Base-by-base conservation (phyloP, 2,329 filamentous ascomycete species). In the Pseudogymnoascus destructans region DNA sequence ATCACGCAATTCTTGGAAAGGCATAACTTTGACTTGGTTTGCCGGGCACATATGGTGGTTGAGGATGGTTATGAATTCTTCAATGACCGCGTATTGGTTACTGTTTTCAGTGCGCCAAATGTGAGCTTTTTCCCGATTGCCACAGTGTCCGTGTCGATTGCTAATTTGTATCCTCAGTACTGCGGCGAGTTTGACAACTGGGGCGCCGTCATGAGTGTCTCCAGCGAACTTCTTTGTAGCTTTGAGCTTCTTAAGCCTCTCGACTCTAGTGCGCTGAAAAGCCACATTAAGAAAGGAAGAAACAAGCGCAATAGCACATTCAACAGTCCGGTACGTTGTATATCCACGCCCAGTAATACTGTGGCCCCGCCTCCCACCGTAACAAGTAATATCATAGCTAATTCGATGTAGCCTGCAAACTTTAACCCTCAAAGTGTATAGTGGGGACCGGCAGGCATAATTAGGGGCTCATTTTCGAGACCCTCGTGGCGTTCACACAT, bases 51-150 rank as follows among this genome's bases (percentile, higher is more conserved):
- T 74, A 97, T 97, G 93, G 93, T 98, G 57, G 93, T 98, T 19
- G 93, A 98, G 72, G 93, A 98, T 70, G 93, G 93, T 9, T 98
- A 98, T 72, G 93, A 98, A 68, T 98, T 98, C 72, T 98, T 97
- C 72, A 95, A 88, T 62, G 93, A 98, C 70, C 81, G 93, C 60
- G 87, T 96, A 49, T 73, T 98, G 60, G 93, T 98, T 49, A 98
- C 93, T 1, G 92, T 98, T 1, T 98, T 98, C 71, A 96, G 90
- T 63, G 93, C 93, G 55, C 93, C 93, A 23, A 98, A 98, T 68
- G 90, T 95, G 77, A 80, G 89, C 79, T n/a, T 19, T 59, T 49
- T n/a, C n/a, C n/a, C 38, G n/a, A 35, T 59, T 54, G 15, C 3
- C 15, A 46, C 32, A 25, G 25, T 59, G 10, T 11, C 23, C 6